Base-by-base conservation (phyloP, 352 stramenopile species). In the Phytophthora rubi region DNA sequence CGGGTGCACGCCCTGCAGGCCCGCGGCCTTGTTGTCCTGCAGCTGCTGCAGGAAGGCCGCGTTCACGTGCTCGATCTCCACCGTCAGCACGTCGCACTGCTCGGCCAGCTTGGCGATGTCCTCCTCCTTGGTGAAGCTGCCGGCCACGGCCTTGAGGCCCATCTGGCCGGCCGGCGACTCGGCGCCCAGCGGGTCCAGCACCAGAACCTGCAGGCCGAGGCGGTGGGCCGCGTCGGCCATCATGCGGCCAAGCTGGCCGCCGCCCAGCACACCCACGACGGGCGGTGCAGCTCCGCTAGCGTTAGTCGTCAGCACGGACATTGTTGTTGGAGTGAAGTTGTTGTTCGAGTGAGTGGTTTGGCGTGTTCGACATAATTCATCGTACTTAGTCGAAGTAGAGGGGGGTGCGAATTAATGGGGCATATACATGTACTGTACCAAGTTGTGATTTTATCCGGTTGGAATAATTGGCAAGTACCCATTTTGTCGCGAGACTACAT, bases 41-140 rank as follows among this genome's bases (percentile, higher is more conserved):
- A 99, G 88, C 70, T 91, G 91, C 35, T 85, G 80, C 53, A 99
- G 80, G 12, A 89, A 95, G 6, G 91, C 73, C 6, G 97, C 94
- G 70, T 98, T 98, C 16, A 99, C 96, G 78, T 99, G 97, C 78
- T 99, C 98, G 78, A 99, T 99, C 85, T 99, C 98, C 33, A 98
- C 90, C 12, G 97, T 99, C 16, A 99, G 79, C 16, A 99, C 86
- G 81, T 99, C 94, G 75, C 89, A 98, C 58, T 93, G 67, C 35
- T 69, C 61, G 4, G 88, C 85, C 39, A 98, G 81, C 61, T 82
- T 83, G 49, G 82, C 82, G 57, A 96, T 91, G 65, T 86, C 78
- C 16, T 75, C 62, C 39, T 85, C 82, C 61, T 86, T 82, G 28
- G 79, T 94, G 76, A 96, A 96, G 68, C 76, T 89, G 49, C 90